Evolutionary conservation across 495 filamentous ascomycete genomes (phyloP), one percentile per base, ranked within the genome.

Genomic region (Neurospora sp.): DNA sequence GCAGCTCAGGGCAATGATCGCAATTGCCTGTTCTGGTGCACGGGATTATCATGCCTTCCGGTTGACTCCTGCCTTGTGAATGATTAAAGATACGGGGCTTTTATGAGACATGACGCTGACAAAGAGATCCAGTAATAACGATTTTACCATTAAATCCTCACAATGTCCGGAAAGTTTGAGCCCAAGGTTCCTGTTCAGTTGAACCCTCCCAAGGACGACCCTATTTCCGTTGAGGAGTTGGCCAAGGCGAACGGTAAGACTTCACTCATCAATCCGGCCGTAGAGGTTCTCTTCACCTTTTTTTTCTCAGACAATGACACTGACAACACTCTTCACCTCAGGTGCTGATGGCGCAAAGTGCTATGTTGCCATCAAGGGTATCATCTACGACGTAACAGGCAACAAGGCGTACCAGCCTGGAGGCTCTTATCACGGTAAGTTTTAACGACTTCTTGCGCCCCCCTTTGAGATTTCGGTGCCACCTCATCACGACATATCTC

Each of bases 331-430:
- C 14, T 41, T 70, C 27, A 18, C 27, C 7, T 82, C 84, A 82
- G 89, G 91, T 72, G 82, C 89, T 3, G 89, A 87, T 70, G 84
- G 83, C 35, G 88, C 85, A 73, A 93, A 93, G 39, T 94, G 90
- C 35, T 93, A 94, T 76, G 94, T 99, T 37, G 96, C 96, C 39
- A 98, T 99, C 83, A 98, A 97, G 84, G 94, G 95, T 73, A 92
- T 89, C 74, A 91, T 99, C 59, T 99, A 97, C 78, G 95, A 99
- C 79, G 96, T 99, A 70, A 92, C 87, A 70, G 91, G 89, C 27
- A 98, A 98, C 79, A 86, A 89, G 41, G 89, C 92, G 39, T 99
- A 99, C 78, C 87, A 88, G n/a, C 88, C 90, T n/a, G 88, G 88
- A 8, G 94, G 93, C 27, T 85, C 90, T 72, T 99, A 99, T 81